Evolutionary conservation across 2,329 filamentous ascomycete species (phyloP).

Genomic region (Corinectria fuckeliana): DNA sequence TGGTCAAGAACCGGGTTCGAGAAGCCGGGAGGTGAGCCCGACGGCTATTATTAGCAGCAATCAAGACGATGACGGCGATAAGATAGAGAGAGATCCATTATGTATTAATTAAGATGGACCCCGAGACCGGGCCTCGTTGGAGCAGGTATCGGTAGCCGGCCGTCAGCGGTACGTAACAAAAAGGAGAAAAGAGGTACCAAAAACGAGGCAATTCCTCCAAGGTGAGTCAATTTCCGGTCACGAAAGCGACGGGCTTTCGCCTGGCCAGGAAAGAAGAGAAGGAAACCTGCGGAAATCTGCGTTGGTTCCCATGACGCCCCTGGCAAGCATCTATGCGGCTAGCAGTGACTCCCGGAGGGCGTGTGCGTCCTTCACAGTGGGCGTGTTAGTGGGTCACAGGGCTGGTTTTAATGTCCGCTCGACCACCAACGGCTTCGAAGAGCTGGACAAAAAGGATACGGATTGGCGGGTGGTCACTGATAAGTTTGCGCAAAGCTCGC

Average conservation of each 20-base stretch:
- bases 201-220: neutral
- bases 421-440: neutral
- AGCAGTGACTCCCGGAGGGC: slow-evolving; percentile 5
- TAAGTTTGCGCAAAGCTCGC: too few species aligned
- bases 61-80: neutral
- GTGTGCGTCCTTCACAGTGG: neutral
- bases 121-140: neutral
- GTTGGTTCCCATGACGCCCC: slow-evolving; percentile 20
- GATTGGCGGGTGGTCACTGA: neutral
- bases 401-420: neutral
- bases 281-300: slow-evolving; percentile 8
- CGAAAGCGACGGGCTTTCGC: neutral
- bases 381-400: neutral
- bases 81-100: neutral
- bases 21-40: neutral
- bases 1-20: neutral
- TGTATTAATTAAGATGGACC: too few species aligned
- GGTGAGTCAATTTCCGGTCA: slow-evolving; percentile 4
- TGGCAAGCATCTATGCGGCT: slow-evolving; percentile 10
- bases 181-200: neutral
- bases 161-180: slow-evolving; percentile 5
- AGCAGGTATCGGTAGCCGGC: too few species aligned
- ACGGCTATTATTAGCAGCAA: neutral
- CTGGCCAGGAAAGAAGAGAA: neutral
- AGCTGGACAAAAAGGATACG: neutral